phyloP scores from a whole-genome alignment of 2,329 filamentous ascomycete species.

The Colletotrichum shisoi region DNA sequence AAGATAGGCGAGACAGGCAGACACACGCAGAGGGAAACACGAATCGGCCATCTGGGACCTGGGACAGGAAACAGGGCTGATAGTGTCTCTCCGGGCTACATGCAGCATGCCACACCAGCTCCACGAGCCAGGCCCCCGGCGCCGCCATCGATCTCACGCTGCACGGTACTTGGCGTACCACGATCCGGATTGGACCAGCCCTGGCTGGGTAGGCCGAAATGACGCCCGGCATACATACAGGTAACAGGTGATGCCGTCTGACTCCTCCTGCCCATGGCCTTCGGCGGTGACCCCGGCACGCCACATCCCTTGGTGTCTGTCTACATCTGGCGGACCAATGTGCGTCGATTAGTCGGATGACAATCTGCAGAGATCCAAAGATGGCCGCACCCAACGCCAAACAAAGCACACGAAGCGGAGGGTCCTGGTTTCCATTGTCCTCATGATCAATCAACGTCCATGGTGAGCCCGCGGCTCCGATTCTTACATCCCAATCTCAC shows the following conservation, averaged over 20 bases:
- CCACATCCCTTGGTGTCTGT: not conserved
- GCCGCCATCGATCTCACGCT: slow-evolving; percentile 28
- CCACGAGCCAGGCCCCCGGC: slow-evolving; percentile 29
- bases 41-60: slow-evolving; percentile 14
- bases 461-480: slow-evolving; percentile 10
- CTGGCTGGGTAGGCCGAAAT: slow-evolving; percentile 2
- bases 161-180: slow-evolving; percentile 18
- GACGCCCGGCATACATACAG: slow-evolving; percentile 1
- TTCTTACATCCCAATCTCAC: not conserved
- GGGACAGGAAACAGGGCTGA: slow-evolving; percentile 34
- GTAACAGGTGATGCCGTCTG: not conserved
- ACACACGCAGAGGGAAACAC: slow-evolving; percentile 29
- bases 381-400: not conserved
- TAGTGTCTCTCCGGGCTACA: slow-evolving; percentile 9
- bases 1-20: slow-evolving; percentile 29
- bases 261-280: slow-evolving; percentile 15
- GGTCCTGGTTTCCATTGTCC: not conserved
- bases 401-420: slow-evolving; percentile 4
- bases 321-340: not conserved
- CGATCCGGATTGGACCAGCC: slow-evolving; percentile 19
- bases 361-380: no score
- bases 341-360: not conserved
- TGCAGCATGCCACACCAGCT: slow-evolving; percentile 4
- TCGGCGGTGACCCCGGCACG: not conserved
- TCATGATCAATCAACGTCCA: slow-evolving; percentile 12